Evolutionary conservation across 2,329 filamentous ascomycete genomes (phyloP), one percentile per base, ranked within the genome.

Genomic region (Canariomyces notabilis): DNA sequence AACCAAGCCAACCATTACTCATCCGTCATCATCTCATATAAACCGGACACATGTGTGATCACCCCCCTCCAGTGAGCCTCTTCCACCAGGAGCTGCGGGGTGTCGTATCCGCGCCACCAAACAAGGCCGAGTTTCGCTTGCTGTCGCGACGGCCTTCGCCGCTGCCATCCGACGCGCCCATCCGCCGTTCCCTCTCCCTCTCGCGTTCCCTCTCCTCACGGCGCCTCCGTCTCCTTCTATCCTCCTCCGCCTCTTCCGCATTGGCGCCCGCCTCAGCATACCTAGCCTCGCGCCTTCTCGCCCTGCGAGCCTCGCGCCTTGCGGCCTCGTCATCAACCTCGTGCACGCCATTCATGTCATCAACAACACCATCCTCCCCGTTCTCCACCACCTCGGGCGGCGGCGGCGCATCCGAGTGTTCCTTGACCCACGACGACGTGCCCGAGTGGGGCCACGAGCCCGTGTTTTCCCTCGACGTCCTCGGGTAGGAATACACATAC

Each of bases 371-470:
- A 2, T 43, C 33, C 29, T 46, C 38, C 9, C 4, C 8, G 18
- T 38, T 32, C 20, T 49, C 47, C 5, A 37, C 50, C 4, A n/a
- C n/a, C n/a, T n/a, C n/a, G n/a, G 76, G 77, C 2, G 79, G 79
- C 2, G 79, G 77, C 2, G 77, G 77, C 3, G 78, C 79, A 54
- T 82, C 80, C 2, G 75, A 77, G 55, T 81, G 74, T 11, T 83
- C 79, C 61, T 82, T 82, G 4, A 83, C 79, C 80, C 80, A 83
- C 0, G 78, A 82, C 7, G 76, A 79, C 0, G 79, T 83, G 20
- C 80, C 79, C 6, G 76, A 81, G 59, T 82, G 76, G 15, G 80
- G 79, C 80, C 80, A 83, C 8, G 55, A 60, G 42, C 63, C 69
- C 22, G 59, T 66, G 37, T 51, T 54, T 33, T 68, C 69, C 44